Evolutionary conservation across 2,329 filamentous ascomycete species (phyloP).

Genomic region (Blumeria hordei): DNA sequence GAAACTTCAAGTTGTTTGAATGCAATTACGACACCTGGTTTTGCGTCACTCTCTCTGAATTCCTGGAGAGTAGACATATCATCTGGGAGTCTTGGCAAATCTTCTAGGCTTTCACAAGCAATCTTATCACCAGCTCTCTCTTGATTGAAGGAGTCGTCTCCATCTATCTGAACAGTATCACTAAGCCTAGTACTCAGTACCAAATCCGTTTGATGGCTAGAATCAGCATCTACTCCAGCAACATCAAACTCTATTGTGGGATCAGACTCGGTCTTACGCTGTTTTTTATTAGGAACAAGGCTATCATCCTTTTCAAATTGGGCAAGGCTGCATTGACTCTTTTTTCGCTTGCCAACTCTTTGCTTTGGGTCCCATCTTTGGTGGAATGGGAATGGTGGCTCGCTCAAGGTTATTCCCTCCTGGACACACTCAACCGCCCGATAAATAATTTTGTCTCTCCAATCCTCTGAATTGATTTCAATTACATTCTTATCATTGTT

Average conservation of each 20-base stretch:
- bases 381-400: slow-evolving; percentile 72
- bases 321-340: slow-evolving; percentile 17
- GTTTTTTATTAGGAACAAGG: slow-evolving; percentile 19
- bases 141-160: slow-evolving; percentile 8
- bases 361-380: slow-evolving; percentile 75
- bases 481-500: slow-evolving; percentile 13
- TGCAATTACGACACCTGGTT: slow-evolving; percentile 37
- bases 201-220: slow-evolving; percentile 13
- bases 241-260: slow-evolving; percentile 20
- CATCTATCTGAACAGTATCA: slow-evolving; percentile 6
- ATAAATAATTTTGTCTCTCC: slow-evolving; percentile 51
- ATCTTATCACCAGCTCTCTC: slow-evolving; percentile 16
- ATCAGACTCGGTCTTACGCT: slow-evolving; percentile 23
- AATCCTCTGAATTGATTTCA: slow-evolving; percentile 31
- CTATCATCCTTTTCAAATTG: slow-evolving; percentile 17
- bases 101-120: slow-evolving; percentile 26
- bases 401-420: slow-evolving; percentile 39
- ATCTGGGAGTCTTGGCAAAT: slow-evolving; percentile 36
- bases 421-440: slow-evolving; percentile 65
- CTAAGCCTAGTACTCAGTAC: background rate
- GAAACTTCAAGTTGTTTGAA: slow-evolving; percentile 43
- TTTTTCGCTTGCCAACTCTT: slow-evolving; percentile 25
- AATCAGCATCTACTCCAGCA: slow-evolving; percentile 16
- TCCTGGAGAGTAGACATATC: slow-evolving; percentile 28
- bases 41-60: slow-evolving; percentile 24